A percentile compares a stretch with the other conserved stretches of the same genome.
These are phyloP conservation scores for Naganishia sp. DNA, from an alignment of 1,284 basidiomycete genomes.

Conservation along the genomic window DNA sequence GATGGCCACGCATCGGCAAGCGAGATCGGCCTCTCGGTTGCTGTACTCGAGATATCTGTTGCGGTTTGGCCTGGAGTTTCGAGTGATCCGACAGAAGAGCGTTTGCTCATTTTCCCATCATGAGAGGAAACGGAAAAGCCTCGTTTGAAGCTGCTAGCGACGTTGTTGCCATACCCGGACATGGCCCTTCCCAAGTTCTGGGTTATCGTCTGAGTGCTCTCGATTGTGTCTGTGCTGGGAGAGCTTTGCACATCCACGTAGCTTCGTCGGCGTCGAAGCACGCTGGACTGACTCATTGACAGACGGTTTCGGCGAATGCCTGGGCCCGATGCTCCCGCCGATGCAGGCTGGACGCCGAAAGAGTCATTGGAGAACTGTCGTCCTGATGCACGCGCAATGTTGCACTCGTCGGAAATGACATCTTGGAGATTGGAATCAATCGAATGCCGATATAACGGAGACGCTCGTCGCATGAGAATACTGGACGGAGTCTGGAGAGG, in stretches of 20 bases:
- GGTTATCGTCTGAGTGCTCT: constrained; percentile 1
- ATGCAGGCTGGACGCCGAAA: constrained; percentile 35
- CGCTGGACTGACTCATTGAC: constrained; percentile 41
- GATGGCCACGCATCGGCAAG: not conserved
- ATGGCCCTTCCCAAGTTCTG: constrained; percentile 7
- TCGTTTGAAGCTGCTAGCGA: constrained; percentile 32
- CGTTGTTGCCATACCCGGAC: constrained; percentile 28
- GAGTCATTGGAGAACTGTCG: constrained; percentile 41
- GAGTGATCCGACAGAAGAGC: constrained; percentile 12
- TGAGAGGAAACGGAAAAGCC: constrained; percentile 32
- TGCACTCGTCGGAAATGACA: constrained; percentile 52
- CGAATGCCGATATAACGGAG: constrained; percentile 63
- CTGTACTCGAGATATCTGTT: not conserved
- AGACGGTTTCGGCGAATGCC: constrained; percentile 31
- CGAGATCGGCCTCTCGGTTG: not conserved
- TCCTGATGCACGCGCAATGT: constrained; percentile 48
- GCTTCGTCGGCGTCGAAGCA: constrained; percentile 45
- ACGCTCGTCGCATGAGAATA: constrained; percentile 69
- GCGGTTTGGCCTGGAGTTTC: not conserved
- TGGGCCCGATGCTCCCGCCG: constrained; percentile 18
- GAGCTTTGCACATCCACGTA: constrained; percentile 26
- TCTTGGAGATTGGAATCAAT: constrained; percentile 54
- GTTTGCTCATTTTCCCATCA: constrained; percentile 18
- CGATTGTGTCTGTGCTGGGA: constrained; percentile 17
- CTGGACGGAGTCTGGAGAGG: constrained; percentile 55